phyloP scores from a whole-genome alignment of 805 yeast genomes.

The Wickerhamiella bombiphila region DNA sequence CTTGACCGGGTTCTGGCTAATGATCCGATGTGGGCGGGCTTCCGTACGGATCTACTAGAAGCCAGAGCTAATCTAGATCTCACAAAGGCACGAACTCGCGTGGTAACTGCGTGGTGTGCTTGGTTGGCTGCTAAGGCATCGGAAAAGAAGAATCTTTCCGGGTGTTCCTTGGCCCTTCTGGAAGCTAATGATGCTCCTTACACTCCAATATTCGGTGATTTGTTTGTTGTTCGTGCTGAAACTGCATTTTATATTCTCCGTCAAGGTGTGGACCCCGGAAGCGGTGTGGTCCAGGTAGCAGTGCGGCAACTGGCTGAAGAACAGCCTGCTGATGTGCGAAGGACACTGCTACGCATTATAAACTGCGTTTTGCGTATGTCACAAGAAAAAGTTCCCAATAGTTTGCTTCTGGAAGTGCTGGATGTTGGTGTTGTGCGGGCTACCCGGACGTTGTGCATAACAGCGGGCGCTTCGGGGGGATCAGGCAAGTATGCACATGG shows the following conservation, averaged over 20 bases:
- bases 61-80: slow-evolving; percentile 4
- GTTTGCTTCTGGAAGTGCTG: slow-evolving; percentile 31
- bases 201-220: slow-evolving; percentile 39
- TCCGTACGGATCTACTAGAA: slow-evolving; percentile 8
- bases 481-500: too few species aligned
- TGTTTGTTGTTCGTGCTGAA: slow-evolving; percentile 66
- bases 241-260: slow-evolving; percentile 67
- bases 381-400: slow-evolving; percentile 13
- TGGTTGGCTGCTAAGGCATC: background rate
- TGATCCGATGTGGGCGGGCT: slow-evolving; percentile 9
- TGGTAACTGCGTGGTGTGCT: slow-evolving; percentile 8
- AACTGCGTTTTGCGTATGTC: slow-evolving; percentile 8
- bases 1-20: slow-evolving; percentile 6
- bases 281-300: slow-evolving; percentile 26
- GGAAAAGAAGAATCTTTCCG: background rate
- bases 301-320: slow-evolving; percentile 26
- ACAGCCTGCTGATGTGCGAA: slow-evolving; percentile 23
- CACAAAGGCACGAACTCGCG: slow-evolving; percentile 5
- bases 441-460: slow-evolving; percentile 16
- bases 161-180: background rate
- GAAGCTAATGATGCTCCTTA: background rate
- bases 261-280: slow-evolving; percentile 13
- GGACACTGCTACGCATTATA: slow-evolving; percentile 19
- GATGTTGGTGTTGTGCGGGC: slow-evolving; percentile 49
- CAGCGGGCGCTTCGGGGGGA: background rate